A percentile compares a stretch with the other conserved stretches of the same genome.
These are phyloP conservation scores for Coffea canephora DNA, from an alignment of 257 asterid genomes.

Conservation along the genomic window DNA sequence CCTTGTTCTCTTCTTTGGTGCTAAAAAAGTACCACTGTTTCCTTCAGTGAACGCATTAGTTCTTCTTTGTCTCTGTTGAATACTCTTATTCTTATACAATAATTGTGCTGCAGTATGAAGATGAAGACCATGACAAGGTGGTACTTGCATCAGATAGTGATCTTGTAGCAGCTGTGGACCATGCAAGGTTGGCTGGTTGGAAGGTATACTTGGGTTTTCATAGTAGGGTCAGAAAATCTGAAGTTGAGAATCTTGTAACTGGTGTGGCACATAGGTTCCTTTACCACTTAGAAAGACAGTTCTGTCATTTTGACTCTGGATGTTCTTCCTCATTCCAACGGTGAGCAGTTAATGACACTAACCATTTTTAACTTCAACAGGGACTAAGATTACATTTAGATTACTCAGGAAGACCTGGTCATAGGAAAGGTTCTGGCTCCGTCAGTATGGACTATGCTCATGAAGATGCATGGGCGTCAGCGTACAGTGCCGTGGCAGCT, in stretches of 20 bases:
- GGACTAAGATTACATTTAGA: constrained; percentile 83
- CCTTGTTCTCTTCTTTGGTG: background rate
- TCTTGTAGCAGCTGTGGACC: constrained; percentile 86
- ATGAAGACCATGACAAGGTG: constrained; percentile 84
- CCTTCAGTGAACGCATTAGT: background rate
- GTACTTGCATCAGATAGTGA: constrained; percentile 88
- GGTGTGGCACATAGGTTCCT: background rate
- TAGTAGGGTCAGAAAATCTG: background rate
- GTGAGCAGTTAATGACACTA: background rate
- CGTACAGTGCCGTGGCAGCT: constrained; percentile 78
- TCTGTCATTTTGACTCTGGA: background rate
- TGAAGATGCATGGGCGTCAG: constrained; percentile 64
- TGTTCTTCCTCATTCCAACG: background rate
- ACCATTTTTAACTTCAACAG: constrained; percentile 36
- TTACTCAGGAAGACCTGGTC: constrained; percentile 44
- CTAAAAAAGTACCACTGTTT: background rate
- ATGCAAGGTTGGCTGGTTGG: constrained; percentile 90
- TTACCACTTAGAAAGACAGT: background rate
- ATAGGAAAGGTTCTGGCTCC: constrained; percentile 39
- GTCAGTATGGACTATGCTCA: constrained; percentile 47
- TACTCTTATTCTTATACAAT: background rate
- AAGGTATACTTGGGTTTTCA: constrained; percentile 46
- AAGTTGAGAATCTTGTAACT: background rate
- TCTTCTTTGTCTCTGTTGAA: background rate
- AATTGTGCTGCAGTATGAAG: constrained; percentile 66